Evolutionary conservation across 148 eudicot genomes (phyloP), one percentile per base, ranked within the genome.

Genomic region (Persicaria tinctoria): DNA sequence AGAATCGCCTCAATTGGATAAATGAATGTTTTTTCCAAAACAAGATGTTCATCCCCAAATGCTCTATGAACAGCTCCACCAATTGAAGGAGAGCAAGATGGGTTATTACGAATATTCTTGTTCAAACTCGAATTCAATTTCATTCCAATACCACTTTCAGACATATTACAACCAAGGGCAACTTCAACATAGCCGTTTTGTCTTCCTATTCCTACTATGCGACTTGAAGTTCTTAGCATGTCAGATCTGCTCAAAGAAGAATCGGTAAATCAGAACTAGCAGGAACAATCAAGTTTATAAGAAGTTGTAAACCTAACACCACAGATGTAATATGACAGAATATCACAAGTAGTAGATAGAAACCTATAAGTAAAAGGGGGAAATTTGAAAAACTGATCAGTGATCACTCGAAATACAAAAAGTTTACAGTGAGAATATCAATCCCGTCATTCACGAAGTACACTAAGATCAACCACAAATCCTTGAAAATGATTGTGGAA

Each of bases 1-100:
- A 95, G 85, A 75, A 95, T 89, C 55, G 97, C 96, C 79, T 95
- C 98, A 3, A 85, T 76, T 57, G 97, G 92, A 84, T 95, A 92
- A 62, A 92, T 85, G 79, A 92, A 90, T 60, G 86, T 84, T 78
- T 85, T 90, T 78, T 90, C 97, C 82, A 85, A 85, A 76, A 70
- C 60, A 55, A 86, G 53, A 73, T 60, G 72, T 69, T 85, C 83
- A 64, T 76, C 85, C 51, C 78, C 66, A 38, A 75, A 83, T 49
- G 82, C 79, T 79, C 78, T 86, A 74, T 82, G 85, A 66, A 70
- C 75, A 74, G 77, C 78, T 79, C 72, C 79, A 74, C 75, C 76
- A 74, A 76, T 46, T 71, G 85, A 77, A 68, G 86, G 75, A 72
- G 91, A 79, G 63, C 82, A 87, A 23, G 81, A 51, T 44, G 62